These are phyloP conservation scores for Triticum aestivum DNA, from an alignment of 176 grass and related monocot species.

Conservation along the genomic window DNA sequence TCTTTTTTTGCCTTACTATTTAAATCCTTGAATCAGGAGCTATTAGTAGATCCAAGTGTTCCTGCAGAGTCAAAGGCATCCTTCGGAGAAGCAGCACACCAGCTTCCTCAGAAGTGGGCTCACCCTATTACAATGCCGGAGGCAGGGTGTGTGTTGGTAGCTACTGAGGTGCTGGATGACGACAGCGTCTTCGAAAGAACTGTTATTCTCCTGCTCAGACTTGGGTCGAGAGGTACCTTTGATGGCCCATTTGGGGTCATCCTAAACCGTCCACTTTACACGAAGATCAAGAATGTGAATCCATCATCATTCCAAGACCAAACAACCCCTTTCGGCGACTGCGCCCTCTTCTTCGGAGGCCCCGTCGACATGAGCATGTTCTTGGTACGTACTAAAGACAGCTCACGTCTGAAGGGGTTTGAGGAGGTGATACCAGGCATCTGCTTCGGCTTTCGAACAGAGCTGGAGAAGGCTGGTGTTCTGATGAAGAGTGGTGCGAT, in stretches of 20 bases:
- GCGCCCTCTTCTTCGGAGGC: constrained; percentile 72
- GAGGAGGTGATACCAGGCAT: constrained; percentile 74
- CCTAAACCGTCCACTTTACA: constrained; percentile 72
- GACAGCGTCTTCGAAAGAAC: constrained; percentile 66
- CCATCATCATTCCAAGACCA: constrained; percentile 59
- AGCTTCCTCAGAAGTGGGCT: constrained; percentile 76
- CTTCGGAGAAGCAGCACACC: constrained; percentile 6
- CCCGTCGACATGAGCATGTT: constrained; percentile 89
- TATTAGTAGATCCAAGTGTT: constrained; percentile 45
- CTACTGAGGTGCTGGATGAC: constrained; percentile 85
- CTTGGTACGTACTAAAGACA: constrained; percentile 59
- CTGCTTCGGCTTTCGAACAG: constrained; percentile 66
- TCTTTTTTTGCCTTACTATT: neutral
- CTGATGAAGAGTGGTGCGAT: constrained; percentile 68
- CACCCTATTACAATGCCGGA: constrained; percentile 84
- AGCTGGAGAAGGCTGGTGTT: constrained; percentile 57
- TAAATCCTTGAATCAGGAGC: constrained; percentile 45
- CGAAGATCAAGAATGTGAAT: constrained; percentile 80
- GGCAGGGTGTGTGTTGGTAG: constrained; percentile 76
- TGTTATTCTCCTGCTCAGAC: constrained; percentile 71
- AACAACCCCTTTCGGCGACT: constrained; percentile 58
- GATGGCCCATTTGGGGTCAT: constrained; percentile 81
- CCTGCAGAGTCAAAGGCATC: constrained; percentile 22
- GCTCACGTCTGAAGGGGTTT: constrained; percentile 53
- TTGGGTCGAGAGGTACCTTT: constrained; percentile 52